Evolutionary conservation across 306 rosid genomes (phyloP), one percentile per base, ranked within the genome.

Genomic region (Macrotyloma uniflorum): DNA sequence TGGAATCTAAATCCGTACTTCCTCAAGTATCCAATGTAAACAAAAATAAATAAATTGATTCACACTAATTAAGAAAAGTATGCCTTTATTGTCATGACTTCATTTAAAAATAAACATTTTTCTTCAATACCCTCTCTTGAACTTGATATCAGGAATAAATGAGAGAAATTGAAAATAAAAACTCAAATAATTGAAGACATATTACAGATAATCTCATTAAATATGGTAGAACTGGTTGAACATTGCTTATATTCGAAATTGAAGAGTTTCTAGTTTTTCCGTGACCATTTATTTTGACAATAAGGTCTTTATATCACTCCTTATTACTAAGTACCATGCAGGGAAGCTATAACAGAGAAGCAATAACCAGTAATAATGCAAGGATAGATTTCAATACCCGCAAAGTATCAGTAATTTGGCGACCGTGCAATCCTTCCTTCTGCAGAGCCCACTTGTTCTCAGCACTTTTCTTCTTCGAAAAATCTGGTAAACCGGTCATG

Each of bases 371-470:
- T 4, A 61, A 54, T 6, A 14, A 6, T 3, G 22, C 36, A 70
- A 32, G 28, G 30, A 59, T n/a, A 20, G 47, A 80, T 15, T 36
- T 45, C 53, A 70, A 71, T 94, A 94, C 98, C 95, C 97, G 83
- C 83, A 90, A 71, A 50, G 93, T 32, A 67, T 94, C 97, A 5
- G 91, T 76, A 51, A 91, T 64, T 54, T 93, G 97, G 73, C 97
- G 97, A 64, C 95, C 91, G 73, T 89, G 93, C 16, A 92, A 85
- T 49, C 97, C 97, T 13, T 94, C 98, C 78, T 94, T 94, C 23
- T 87, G 87, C 4, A 94, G 77, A 84, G 92, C 83, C 97, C 97
- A 94, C 53, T 87, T 92, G 80, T 94, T 94, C 61, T 94, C 98
- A 16, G 93, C 97, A 78, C 70, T 89, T 77, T 88, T 94, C 89